Percentiles rank a stretch among this genome's conserved stretches.
phyloP scores from a whole-genome alignment of 768 basidiomycete species.

The Mycena maculata region DNA sequence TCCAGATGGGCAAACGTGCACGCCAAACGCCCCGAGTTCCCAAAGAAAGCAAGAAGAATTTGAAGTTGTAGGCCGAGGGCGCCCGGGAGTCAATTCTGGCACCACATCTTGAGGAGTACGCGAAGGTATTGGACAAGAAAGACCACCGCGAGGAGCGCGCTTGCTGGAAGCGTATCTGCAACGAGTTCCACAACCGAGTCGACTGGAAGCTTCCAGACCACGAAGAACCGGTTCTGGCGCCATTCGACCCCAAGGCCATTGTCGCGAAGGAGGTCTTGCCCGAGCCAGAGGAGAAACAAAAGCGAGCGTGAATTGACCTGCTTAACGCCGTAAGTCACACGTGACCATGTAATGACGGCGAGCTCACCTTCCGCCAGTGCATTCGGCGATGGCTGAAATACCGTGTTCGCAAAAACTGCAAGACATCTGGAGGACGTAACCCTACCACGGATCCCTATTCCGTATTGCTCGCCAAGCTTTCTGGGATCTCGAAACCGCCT shows the following conservation, averaged over 20 bases:
- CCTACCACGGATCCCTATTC: not conserved
- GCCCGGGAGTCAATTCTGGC: not conserved
- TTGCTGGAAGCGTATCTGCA: not conserved
- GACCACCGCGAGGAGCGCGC: slow-evolving; percentile 3
- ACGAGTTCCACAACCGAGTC: not conserved
- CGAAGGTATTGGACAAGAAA: not conserved
- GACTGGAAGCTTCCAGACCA: not conserved
- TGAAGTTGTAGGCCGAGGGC: slow-evolving; percentile 20
- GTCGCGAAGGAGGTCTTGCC: not conserved
- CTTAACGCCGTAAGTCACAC: not conserved
- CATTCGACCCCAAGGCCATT: not conserved
- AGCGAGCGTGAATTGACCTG: not conserved
- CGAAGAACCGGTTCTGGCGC: not conserved
- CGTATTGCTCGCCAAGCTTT: not conserved
- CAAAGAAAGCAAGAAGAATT: not conserved
- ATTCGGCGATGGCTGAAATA: not conserved
- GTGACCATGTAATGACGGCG: not conserved
- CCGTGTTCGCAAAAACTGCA: not conserved
- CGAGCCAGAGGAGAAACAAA: not conserved
- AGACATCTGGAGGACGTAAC: no score
- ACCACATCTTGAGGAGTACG: slow-evolving; percentile 1
- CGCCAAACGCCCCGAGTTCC: not conserved
- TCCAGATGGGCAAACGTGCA: not conserved
- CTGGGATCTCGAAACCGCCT: not conserved
- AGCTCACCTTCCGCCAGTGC: not conserved